Conservation (phyloP, 352 stramenopile genomes). For the Globisporangium yorkense region DNA sequence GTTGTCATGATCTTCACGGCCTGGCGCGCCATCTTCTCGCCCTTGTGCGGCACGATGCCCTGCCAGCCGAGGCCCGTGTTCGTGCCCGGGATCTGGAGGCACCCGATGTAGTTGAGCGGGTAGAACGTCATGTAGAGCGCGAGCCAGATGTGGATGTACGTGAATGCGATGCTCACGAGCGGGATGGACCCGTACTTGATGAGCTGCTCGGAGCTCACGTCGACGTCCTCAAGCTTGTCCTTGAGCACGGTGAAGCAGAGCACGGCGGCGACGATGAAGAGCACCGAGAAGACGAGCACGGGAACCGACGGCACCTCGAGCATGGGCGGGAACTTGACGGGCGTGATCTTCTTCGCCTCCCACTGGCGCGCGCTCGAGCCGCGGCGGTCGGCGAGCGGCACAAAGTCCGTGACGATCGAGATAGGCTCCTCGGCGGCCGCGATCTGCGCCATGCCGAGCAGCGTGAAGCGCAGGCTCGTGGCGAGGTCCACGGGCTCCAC, state of each 20-base stretch:
- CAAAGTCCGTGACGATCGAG: slow-evolving; percentile 78
- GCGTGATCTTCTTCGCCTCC: slow-evolving; percentile 21
- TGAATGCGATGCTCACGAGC: slow-evolving; percentile 87
- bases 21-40: slow-evolving; percentile 95
- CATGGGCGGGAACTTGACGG: slow-evolving; percentile 80
- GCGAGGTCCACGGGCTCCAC: slow-evolving; percentile 59
- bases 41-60: slow-evolving; percentile 96
- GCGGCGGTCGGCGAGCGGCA: slow-evolving; percentile 31
- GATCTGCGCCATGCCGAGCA: slow-evolving; percentile 84
- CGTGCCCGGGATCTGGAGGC: slow-evolving; percentile 77
- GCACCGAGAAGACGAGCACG: slow-evolving; percentile 33
- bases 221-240: slow-evolving; percentile 36
- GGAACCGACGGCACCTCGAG: slow-evolving; percentile 67
- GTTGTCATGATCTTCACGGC: slow-evolving; percentile 92
- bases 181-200: slow-evolving; percentile 83
- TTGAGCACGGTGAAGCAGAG: slow-evolving; percentile 79
- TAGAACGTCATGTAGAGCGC: slow-evolving; percentile 99
- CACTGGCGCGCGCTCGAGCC: slow-evolving; percentile 13
- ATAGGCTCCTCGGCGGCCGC: slow-evolving; percentile 50
- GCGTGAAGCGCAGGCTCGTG: slow-evolving; percentile 77
- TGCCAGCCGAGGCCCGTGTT: slow-evolving; percentile 96
- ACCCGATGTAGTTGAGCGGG: slow-evolving; percentile 91
- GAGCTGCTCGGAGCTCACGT: slow-evolving; percentile 56
- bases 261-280: slow-evolving; percentile 49
- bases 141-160: slow-evolving; percentile 94